Percentiles rank a stretch among this genome's conserved stretches.
Conservation (phyloP, 192 early-diverging fungal species). For the Geosiphon pyriformis region DNA sequence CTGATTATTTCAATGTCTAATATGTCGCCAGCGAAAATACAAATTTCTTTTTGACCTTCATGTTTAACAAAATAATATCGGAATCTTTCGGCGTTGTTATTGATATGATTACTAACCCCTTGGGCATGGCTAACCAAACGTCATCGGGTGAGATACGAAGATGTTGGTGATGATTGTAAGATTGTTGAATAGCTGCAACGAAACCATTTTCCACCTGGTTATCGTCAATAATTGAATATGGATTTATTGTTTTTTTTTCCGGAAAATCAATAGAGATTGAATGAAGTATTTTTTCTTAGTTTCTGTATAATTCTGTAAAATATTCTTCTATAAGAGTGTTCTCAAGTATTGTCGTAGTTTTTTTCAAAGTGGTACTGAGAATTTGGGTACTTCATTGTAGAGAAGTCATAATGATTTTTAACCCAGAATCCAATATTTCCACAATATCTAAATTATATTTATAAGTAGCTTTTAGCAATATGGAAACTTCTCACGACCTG, state of each 20-base stretch:
- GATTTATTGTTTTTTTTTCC: background rate
- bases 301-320: background rate
- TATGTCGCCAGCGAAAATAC: background rate
- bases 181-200: background rate
- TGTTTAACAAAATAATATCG: conserved; percentile 1
- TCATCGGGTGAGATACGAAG: background rate
- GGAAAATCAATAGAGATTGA: background rate
- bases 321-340: background rate
- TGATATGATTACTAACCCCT: background rate
- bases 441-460: too few species aligned
- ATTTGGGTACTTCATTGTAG: background rate
- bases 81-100: conserved; percentile 5
- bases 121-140: conserved; percentile 17
- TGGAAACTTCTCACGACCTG: too few species aligned
- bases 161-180: conserved; percentile 9
- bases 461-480: too few species aligned
- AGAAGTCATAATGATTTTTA: background rate
- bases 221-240: background rate
- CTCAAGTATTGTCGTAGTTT: background rate
- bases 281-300: background rate
- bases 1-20: background rate
- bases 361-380: background rate
- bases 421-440: too few species aligned
- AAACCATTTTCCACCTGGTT: background rate
- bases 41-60: conserved; percentile 3